These are phyloP conservation scores for Lagerstroemia speciosa DNA, from an alignment of 345 rosid genomes.

Conservation along the genomic window DNA sequence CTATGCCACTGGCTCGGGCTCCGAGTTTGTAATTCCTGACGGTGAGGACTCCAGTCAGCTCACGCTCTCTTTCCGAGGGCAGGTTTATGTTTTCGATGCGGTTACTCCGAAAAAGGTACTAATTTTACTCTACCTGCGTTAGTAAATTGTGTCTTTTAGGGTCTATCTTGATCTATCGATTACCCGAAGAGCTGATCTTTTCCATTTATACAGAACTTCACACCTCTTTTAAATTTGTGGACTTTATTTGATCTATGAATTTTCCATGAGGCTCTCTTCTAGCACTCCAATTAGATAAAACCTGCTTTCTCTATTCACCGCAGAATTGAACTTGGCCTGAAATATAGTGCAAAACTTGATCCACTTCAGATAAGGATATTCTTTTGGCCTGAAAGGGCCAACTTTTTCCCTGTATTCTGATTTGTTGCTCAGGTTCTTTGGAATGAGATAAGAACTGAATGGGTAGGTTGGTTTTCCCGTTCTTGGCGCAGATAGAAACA, in stretches of 20 bases:
- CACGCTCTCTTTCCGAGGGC: slow-evolving; percentile 14
- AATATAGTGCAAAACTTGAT: background rate
- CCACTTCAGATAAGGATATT: background rate
- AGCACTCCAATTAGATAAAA: background rate
- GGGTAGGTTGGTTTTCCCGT: background rate
- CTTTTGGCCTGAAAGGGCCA: background rate
- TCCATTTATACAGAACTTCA: background rate
- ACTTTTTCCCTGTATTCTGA: background rate
- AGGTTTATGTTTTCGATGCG: slow-evolving; percentile 15
- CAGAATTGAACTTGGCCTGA: background rate
- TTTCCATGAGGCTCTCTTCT: background rate
- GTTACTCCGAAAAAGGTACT: slow-evolving; percentile 12
- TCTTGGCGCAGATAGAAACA: too few species aligned
- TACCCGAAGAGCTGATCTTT: background rate
- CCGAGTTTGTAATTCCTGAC: background rate
- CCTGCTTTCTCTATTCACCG: background rate
- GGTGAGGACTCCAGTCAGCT: slow-evolving; percentile 13
- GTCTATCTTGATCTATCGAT: background rate
- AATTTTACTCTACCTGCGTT: background rate
- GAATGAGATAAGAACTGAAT: background rate
- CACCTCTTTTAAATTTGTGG: background rate
- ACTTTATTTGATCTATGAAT: background rate
- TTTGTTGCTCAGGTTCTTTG: background rate
- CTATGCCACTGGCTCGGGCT: slow-evolving; percentile 4
- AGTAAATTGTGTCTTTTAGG: background rate